Base-by-base conservation (phyloP, 306 rosid genomes). In the Prunus davidiana region DNA sequence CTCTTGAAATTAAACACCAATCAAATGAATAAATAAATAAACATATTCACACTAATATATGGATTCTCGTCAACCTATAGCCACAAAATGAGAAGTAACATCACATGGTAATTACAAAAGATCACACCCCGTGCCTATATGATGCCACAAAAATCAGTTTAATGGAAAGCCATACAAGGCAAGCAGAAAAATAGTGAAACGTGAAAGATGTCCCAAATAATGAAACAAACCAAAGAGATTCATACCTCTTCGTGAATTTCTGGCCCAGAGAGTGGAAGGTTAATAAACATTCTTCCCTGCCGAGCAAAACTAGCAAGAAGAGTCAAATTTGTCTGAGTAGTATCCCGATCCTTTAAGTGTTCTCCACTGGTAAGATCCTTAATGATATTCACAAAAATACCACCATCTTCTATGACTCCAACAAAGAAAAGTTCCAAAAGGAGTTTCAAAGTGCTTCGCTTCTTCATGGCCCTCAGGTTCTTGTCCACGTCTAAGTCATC, bases 301-400 rank as follows among this genome's bases (percentile, higher is more conserved):
- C 98, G 96, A 77, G 97, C 96, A 89, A 96, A 96, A 88, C 99
- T 96, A 69, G 98, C 92, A 82, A 96, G 98, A 81, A 96, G 98
- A 72, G 99, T 91, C 88, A 96, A 89, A 91, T 90, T 92, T 45
- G 98, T 96, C 84, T 90, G 96, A 67, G 96, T 83, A 77, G 98
- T 81, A 79, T 96, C 99, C 22, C 96, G 90, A 77, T 96, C 99
- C 91, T 89, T 96, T 32, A 96, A 88, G 79, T 92, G 97, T 57
- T 96, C 99, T 43, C 78, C 68, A 73, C 90, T 88, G 34, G 98
- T 87, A 75, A 96, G 99, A 78, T 96, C 99, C 86, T 96, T 96
- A 41, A 92, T 85, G 57, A 96, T 89, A 81, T 78, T 96, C 74
- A 88, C 86, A 70, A 96, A 96, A 82, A 91, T 86, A 61, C 87